These are phyloP conservation scores for Alternaria metachromatica DNA, from an alignment of 2,329 filamentous ascomycete genomes.

Conservation along the genomic window DNA sequence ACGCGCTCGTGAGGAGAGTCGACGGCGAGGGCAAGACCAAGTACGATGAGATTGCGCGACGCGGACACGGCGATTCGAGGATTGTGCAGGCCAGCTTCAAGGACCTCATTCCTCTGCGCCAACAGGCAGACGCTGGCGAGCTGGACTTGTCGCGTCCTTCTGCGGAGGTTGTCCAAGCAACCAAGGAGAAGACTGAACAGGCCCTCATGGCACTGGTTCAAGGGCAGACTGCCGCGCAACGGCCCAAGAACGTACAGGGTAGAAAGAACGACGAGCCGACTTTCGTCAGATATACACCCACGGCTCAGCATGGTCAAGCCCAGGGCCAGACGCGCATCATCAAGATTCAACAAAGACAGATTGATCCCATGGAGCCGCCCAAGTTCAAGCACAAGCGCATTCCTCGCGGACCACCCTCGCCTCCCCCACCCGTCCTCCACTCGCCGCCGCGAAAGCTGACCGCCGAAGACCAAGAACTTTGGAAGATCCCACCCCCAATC, in stretches of 20 bases:
- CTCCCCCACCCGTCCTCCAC: conserved; percentile 92
- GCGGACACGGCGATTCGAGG: conserved; percentile 82
- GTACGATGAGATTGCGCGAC: conserved; percentile 91
- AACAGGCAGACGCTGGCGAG: conserved; percentile 91
- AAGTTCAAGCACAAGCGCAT: conserved; percentile 99
- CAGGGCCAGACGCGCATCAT: conserved; percentile 92
- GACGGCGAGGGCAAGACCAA: conserved; percentile 92
- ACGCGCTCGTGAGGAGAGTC: conserved; percentile 90
- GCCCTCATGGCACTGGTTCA: conserved; percentile 82
- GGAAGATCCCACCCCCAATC: conserved; percentile 88
- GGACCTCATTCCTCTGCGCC: conserved; percentile 90
- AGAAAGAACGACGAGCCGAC: conserved; percentile 84
- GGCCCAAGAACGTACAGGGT: conserved; percentile 91
- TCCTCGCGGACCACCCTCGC: conserved; percentile 86
- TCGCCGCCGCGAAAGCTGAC: conserved; percentile 94
- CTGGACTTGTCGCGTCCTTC: conserved; percentile 85
- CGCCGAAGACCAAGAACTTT: conserved; percentile 95
- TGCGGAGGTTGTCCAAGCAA: conserved; percentile 81
- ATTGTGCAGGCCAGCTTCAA: conserved; percentile 97
- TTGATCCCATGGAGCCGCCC: conserved; percentile 94
- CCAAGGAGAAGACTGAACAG: conserved; percentile 86
- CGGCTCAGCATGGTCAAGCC: conserved; percentile 92
- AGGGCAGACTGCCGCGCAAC: conserved; percentile 88
- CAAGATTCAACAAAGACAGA: conserved; percentile 95
- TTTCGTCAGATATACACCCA: conserved; percentile 93